phyloP scores from a whole-genome alignment of 2,329 filamentous ascomycete species.

The Colletotrichum liriopes region DNA sequence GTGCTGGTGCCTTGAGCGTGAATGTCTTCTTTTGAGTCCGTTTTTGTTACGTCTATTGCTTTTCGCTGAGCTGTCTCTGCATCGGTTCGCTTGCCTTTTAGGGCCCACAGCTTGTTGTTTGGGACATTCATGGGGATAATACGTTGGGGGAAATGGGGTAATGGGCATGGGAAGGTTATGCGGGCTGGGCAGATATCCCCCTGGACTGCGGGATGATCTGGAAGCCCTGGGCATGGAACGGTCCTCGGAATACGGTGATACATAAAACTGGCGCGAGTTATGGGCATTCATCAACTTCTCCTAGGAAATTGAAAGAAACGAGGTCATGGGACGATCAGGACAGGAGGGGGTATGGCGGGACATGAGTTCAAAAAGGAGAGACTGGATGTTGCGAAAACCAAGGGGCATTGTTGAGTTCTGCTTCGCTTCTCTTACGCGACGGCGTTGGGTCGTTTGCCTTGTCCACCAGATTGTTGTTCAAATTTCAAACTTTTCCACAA shows the following conservation, averaged over 20 bases:
- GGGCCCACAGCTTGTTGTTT: not conserved
- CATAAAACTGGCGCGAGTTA: not conserved
- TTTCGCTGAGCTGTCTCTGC: not conserved
- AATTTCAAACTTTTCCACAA: not conserved
- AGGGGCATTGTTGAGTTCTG: not conserved
- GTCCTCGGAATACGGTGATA: slow-evolving; percentile 3
- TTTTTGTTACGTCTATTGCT: not conserved
- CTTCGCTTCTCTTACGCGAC: not conserved
- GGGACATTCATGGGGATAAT: not conserved
- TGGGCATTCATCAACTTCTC: not conserved
- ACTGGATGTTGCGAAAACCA: not conserved
- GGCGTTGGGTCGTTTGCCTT: not conserved
- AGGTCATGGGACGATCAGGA: not conserved
- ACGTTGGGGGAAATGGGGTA: not conserved
- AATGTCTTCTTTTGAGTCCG: not conserved
- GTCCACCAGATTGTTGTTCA: not conserved
- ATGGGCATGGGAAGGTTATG: not conserved
- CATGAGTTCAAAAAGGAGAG: not conserved
- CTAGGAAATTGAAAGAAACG: not conserved
- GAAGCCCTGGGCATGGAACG: not conserved
- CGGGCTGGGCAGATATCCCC: not conserved
- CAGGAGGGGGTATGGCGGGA: not conserved
- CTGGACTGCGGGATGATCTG: not conserved
- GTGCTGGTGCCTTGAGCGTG: not conserved
- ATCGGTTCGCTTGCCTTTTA: not conserved